Base-by-base conservation (phyloP, 2,329 filamentous ascomycete genomes). In the Eutypa lata region DNA sequence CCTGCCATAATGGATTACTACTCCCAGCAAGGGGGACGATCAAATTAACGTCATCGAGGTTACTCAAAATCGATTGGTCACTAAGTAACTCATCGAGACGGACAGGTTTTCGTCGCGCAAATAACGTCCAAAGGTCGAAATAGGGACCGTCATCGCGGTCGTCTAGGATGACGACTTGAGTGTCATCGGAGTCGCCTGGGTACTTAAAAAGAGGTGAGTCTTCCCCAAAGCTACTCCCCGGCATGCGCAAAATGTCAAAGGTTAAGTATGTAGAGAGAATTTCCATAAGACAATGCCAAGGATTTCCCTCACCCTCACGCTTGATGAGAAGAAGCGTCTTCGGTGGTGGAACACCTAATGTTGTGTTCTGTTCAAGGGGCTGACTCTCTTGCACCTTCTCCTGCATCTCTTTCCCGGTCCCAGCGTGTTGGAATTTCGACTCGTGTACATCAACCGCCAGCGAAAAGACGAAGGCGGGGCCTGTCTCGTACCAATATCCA, bases 1-100 rank as follows among this genome's bases (percentile, higher is more conserved):
- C 70, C 52, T 72, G 66, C 74, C 74, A 76, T 18, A 73, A 55
- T 1, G 74, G 72, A 54, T 73, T 76, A 58, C 66, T 69, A 19
- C 63, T 69, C 43, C 73, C 73, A 11, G 73, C 61, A 3, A 76
- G 58, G 1, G 73, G 73, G 19, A 76, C 53, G 49, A 76, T 68
- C 33, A 75, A 31, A 49, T 70, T 69, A 44, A 62, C 56, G 14
- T 56, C 33, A 22, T 46, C 49, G 35, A 63, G 51, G 21, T 28
- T 50, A 38, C 54, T 51, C 11, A 43, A 51, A 2, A 48, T 40
- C 3, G 49, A 26, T 26, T 49, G 49, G 7, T 49, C 45, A 11
- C 16, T 47, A 2, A 61, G 42, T 8, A 68, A 46, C 35, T 71
- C 61, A 5, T 49, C 40, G 22, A 70, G 46, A 2, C 70, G 68